Percentiles rank a stretch among this genome's conserved stretches.
Evolutionary conservation across 768 basidiomycete species (phyloP).

Genomic region (Coprinopsis sp.): DNA sequence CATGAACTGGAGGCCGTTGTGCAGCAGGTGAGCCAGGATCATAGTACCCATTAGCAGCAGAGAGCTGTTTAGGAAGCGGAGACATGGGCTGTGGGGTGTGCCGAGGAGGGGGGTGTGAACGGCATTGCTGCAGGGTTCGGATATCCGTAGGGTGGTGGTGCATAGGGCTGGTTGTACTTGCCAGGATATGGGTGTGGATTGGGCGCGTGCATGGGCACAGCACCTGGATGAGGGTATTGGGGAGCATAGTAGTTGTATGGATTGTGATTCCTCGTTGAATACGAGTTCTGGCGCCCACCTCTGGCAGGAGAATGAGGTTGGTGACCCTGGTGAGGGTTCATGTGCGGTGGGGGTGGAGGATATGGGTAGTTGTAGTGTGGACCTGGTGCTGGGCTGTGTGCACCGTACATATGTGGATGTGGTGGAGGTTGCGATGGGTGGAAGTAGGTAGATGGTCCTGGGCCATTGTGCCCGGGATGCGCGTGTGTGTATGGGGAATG

Average conservation of each 20-base stretch:
- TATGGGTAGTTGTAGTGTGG: constrained; percentile 32
- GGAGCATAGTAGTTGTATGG: constrained; percentile 32
- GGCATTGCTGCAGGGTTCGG: constrained; percentile 32
- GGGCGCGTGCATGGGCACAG: constrained; percentile 18
- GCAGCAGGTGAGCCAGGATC: constrained; percentile 12
- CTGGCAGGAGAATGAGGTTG: constrained; percentile 29
- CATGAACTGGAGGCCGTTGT: constrained; percentile 4
- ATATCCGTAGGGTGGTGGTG: constrained; percentile 28
- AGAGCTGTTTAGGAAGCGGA: constrained; percentile 60
- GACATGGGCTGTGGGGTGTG: constrained; percentile 39
- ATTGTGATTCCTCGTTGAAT: constrained; percentile 26
- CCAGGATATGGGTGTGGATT: constrained; percentile 24
- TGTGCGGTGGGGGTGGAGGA: constrained; percentile 31
- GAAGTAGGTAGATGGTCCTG: constrained; percentile 18
- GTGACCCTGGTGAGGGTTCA: constrained; percentile 29
- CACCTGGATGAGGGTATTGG: constrained; percentile 23
- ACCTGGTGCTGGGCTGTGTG: constrained; percentile 29
- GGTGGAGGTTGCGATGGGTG: constrained; percentile 18
- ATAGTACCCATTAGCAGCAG: constrained; percentile 33
- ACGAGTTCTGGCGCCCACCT: constrained; percentile 32
- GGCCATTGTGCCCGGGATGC: constrained; percentile 13
- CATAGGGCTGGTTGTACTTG: constrained; percentile 27
- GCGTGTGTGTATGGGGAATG: constrained; percentile 19
- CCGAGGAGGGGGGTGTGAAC: constrained; percentile 41
- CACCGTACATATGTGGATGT: constrained; percentile 32